A percentile compares a stretch with the other conserved stretches of the same genome.
Evolutionary conservation across 495 filamentous ascomycete species (phyloP).

Genomic region (Xylaria telfairii): DNA sequence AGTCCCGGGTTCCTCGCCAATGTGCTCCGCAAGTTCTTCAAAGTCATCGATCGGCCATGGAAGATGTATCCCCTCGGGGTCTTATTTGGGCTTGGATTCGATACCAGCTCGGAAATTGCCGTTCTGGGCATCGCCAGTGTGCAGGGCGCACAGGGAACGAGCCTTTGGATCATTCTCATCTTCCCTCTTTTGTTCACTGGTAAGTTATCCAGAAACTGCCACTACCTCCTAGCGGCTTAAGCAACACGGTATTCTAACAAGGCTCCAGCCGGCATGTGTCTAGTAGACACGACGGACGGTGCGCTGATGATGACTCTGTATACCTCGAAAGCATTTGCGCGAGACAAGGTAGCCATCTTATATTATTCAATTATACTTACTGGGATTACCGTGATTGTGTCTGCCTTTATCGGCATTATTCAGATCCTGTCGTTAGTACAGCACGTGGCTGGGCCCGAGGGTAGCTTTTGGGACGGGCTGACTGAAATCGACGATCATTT

Average conservation of each 20-base stretch:
- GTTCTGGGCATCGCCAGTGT: constrained; percentile 88
- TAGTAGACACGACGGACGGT: constrained; percentile 88
- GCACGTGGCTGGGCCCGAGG: constrained; percentile 74
- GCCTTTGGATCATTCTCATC: constrained; percentile 92
- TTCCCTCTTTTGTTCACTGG: constrained; percentile 91
- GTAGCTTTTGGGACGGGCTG: constrained; percentile 87
- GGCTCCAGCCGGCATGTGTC: constrained; percentile 78
- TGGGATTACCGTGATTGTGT: constrained; percentile 83
- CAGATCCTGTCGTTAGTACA: constrained; percentile 80
- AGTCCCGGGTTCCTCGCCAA: constrained; percentile 76
- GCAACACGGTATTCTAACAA: not conserved
- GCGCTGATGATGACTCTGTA: constrained; percentile 96
- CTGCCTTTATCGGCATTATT: constrained; percentile 82
- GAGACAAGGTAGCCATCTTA: constrained; percentile 83
- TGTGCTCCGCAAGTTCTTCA: constrained; percentile 78
- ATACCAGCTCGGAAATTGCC: constrained; percentile 94
- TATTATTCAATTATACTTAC: constrained; percentile 96
- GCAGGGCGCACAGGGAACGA: constrained; percentile 82
- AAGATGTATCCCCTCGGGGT: constrained; percentile 96
- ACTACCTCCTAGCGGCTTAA: not conserved
- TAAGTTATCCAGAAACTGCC: constrained; percentile 39
- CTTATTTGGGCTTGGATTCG: constrained; percentile 92
- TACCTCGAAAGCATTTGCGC: constrained; percentile 72
- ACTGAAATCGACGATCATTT: constrained; percentile 76
- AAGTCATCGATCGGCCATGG: constrained; percentile 88